Percentiles rank a stretch among this genome's conserved stretches.
phyloP scores from a whole-genome alignment of 176 grass and related monocot species.

The Guadua angustifolia region DNA sequence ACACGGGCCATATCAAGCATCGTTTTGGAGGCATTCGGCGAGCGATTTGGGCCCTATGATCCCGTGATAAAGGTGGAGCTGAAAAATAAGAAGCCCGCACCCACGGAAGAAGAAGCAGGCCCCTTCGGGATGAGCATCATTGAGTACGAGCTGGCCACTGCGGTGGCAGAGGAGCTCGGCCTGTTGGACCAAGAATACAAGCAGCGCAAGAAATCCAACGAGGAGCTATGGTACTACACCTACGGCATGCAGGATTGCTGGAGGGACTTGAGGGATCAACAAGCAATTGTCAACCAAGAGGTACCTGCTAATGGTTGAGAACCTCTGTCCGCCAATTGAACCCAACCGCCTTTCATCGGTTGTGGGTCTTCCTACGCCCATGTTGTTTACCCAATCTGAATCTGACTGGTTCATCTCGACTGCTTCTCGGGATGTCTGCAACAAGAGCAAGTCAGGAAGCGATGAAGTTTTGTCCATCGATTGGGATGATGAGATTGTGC shows the following conservation, averaged over 20 bases:
- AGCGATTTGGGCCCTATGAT: too few species aligned
- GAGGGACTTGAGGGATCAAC: too few species aligned
- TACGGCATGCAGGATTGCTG: not conserved
- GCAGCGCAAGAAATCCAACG: not conserved
- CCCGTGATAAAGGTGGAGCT: too few species aligned
- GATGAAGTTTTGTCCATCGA: not conserved
- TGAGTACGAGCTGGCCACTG: not conserved
- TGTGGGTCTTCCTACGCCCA: not conserved
- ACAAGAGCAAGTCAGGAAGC: not conserved
- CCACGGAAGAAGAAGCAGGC: too few species aligned
- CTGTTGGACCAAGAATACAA: not conserved
- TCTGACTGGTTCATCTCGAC: not conserved
- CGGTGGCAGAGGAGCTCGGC: not conserved
- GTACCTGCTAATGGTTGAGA: not conserved
- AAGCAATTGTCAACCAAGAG: too few species aligned
- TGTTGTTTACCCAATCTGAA: accelerated
- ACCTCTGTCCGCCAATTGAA: not conserved
- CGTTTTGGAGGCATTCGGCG: too few species aligned
- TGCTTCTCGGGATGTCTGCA: not conserved
- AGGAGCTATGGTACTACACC: not conserved
- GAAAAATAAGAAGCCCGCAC: too few species aligned
- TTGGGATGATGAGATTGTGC: not conserved
- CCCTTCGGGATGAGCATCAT: too few species aligned
- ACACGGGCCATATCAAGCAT: too few species aligned
- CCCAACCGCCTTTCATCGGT: not conserved